A percentile compares a stretch with the other conserved stretches of the same genome.
Conservation (phyloP, 225 moss, liverwort and hornwort species). For the Pseudisothecium myosuroides region DNA sequence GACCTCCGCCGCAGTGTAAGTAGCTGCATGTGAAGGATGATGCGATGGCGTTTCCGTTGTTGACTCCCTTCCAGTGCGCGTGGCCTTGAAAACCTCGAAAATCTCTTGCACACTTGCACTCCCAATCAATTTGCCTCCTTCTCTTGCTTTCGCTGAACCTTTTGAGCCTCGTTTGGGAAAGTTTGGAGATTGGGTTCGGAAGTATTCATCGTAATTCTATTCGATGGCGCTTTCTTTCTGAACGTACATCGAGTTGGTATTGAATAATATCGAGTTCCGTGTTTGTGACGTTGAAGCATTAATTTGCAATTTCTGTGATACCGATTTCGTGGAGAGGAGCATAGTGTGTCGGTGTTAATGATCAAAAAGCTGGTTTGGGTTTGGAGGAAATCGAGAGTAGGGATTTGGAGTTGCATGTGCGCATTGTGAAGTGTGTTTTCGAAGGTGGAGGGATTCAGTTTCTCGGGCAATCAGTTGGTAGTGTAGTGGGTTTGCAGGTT, state of each 20-base stretch:
- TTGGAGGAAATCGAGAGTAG: background rate
- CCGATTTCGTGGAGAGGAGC: background rate
- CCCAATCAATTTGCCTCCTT: background rate
- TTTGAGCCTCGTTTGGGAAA: background rate
- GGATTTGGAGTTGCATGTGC: background rate
- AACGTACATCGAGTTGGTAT: background rate
- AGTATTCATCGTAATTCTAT: background rate
- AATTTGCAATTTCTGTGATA: no score
- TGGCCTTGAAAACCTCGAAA: background rate
- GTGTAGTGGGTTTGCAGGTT: background rate
- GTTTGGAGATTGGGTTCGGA: background rate
- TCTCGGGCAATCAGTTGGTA: background rate
- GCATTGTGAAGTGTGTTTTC: background rate
- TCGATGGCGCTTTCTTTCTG: background rate
- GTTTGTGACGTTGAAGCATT: background rate
- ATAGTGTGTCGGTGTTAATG: background rate
- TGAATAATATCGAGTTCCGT: background rate
- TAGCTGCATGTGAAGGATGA: background rate
- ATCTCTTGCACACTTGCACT: background rate
- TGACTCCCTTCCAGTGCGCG: background rate
- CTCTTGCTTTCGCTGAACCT: background rate
- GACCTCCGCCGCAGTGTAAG: background rate
- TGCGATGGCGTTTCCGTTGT: background rate
- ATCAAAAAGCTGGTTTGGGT: background rate
- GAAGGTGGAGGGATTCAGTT: background rate